A percentile compares a stretch with the other conserved stretches of the same genome.
Conservation (phyloP, 208 protist genomes). For the Leishmania martiniquensis region DNA sequence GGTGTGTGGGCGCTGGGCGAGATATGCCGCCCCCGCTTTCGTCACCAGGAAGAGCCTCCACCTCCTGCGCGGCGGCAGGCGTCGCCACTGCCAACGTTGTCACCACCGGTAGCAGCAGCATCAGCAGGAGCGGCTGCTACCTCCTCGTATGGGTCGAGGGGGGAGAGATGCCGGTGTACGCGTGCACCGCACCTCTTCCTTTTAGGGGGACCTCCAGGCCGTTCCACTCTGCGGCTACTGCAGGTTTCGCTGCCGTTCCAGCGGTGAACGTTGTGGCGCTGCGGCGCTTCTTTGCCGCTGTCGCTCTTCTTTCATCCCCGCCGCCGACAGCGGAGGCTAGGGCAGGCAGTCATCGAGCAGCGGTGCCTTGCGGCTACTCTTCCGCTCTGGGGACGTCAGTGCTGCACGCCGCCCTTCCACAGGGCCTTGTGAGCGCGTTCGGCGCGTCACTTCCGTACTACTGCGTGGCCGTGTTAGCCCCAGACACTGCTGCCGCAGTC, state of each 20-base stretch:
- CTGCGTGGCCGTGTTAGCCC: conserved; percentile 1
- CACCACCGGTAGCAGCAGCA: neutral
- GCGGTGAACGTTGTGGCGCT: conserved; percentile 5
- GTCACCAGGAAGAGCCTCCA: neutral
- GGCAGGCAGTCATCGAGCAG: neutral
- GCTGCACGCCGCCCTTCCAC: neutral
- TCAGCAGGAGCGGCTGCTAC: conserved; percentile 2
- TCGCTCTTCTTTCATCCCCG: conserved; percentile 10
- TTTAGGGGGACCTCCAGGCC: neutral
- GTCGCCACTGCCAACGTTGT: neutral
- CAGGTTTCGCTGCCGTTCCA: neutral
- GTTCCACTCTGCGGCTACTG: neutral
- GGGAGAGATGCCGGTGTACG: conserved; percentile 10
- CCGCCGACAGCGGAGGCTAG: neutral
- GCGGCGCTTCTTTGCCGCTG: conserved; percentile 16
- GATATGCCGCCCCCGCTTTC: neutral
- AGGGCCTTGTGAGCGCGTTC: conserved; percentile 1
- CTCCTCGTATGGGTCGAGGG: conserved; percentile 21
- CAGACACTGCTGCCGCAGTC: neutral
- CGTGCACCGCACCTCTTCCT: conserved; percentile 8
- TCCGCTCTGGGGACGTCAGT: neutral
- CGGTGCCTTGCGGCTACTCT: conserved; percentile 5
- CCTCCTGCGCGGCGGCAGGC: neutral
- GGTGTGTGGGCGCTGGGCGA: neutral
- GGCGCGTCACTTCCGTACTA: conserved; percentile 2